Conservation (phyloP, 2,329 filamentous ascomycete species). For the Ophiocordyceps sinensis region DNA sequence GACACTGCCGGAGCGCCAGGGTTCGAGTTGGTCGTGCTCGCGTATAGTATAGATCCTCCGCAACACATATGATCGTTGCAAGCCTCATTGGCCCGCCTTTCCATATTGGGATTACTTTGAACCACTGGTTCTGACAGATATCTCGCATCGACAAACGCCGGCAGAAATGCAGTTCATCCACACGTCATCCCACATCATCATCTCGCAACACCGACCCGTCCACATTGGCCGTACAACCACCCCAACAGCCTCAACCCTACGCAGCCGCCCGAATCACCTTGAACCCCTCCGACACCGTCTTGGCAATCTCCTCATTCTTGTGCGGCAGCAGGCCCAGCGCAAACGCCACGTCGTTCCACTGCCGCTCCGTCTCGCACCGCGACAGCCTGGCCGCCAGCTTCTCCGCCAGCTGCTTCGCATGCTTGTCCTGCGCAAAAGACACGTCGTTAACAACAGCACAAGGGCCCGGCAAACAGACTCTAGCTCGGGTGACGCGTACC, state of each 20-base stretch:
- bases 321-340: constrained; percentile 80
- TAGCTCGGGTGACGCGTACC: constrained; percentile 34
- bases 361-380: constrained; percentile 79
- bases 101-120: too few relatives aligned
- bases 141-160: not conserved
- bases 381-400: constrained; percentile 79
- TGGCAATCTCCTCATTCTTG: constrained; percentile 80
- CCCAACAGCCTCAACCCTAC: constrained; percentile 14
- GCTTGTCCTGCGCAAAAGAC: constrained; percentile 58
- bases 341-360: constrained; percentile 97
- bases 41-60: too few relatives aligned
- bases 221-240: not conserved
- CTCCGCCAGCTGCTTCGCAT: constrained; percentile 83
- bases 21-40: too few relatives aligned
- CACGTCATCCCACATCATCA: not conserved
- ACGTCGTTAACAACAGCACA: not conserved
- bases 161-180: not conserved
- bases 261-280: constrained; percentile 51
- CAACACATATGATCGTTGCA: too few relatives aligned
- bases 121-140: not conserved
- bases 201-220: not conserved
- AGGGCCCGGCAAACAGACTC: not conserved
- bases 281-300: constrained; percentile 62
- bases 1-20: too few relatives aligned
- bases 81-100: too few relatives aligned